Base-by-base conservation (phyloP, 1,284 basidiomycete genomes). In the Leccinum angustisporum region DNA sequence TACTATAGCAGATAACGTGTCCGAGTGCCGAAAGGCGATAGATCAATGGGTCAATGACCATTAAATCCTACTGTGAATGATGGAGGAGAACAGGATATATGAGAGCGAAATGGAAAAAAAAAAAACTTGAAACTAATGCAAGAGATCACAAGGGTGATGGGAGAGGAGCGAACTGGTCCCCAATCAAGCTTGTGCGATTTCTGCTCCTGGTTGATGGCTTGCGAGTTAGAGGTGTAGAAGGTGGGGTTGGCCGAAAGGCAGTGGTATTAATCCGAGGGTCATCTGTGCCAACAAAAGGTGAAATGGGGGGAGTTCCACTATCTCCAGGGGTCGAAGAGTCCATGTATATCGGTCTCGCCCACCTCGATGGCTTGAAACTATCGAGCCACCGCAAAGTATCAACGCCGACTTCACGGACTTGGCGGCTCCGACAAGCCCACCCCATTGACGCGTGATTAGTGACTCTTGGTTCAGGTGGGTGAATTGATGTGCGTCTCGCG, bases 381-480 rank as follows among this genome's bases (percentile, higher is more conserved):
- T 92, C 91, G 54, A 92, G 81, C 79, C 84, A 87, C 63, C 84
- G 83, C 64, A 92, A 72, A 27, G 83, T 81, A 48, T 82, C 81
- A 16, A 85, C 72, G 18, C 81, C 82, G 25, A 89, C 79, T 56
- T 88, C 80, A 38, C 90, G 82, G 60, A 92, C 72, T 66, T 81
- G 83, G 67, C 78, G 80, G 67, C 83, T 82, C 60, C 81, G 77
- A 54, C 81, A 82, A 59, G 76, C 77, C 86, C 86, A 89, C n/a
- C 72, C 74, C 76, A 87, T 80, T 10, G 51, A 30, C 5, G 81
- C 69, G 27, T 73, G 72, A 62, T 79, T 80, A 13, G 74, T 69
- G 63, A 76, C 78, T 43, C 79, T 74, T 56, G 71, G 71, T 57
- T 80, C 77, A 27, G 67, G 69, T 34, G 72, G 68, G n/a, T 72